Base-by-base conservation (phyloP, 306 rosid species). In the Cicer judaicum region DNA sequence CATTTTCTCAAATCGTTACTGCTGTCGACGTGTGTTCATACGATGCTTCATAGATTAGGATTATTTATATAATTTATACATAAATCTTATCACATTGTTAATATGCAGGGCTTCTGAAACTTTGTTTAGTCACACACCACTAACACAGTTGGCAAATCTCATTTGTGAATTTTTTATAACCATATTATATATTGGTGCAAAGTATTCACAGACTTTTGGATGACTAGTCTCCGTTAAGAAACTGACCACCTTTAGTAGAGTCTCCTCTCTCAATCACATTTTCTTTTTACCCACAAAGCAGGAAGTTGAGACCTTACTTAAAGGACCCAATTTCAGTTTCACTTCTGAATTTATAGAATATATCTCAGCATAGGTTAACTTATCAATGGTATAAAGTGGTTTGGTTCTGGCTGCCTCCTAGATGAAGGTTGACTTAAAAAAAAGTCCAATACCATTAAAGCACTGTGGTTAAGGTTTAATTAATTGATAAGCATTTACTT, bases 401-500 rank as follows among this genome's bases (percentile, higher is more conserved):
- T 52, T 71, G 67, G 68, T 67, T 77, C 55, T 81, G 29, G 50
- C 62, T 73, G 15, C 61, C 54, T 69, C 16, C 2, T 38, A 7
- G 61, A 39, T 19, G 70, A 63, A 54, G 72, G 21, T 72, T 72
- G 18, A 59, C 67, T 42, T 49, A 41, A 59, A 29, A 29, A 7
- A 50, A 2, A 39, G 38, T 44, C 48, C 9, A 9, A 61, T 18
- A 61, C 38, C 15, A 56, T 44, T 82, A 10, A 57, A 41, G 49
- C 71, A 15, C 56, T n/a, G 38, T 6, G 9, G 8, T 76, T 59
- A 57, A 16, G 54, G 13, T 75, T 48, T 48, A 48, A 48, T 48
- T 75, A 69, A 21, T 36, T 60, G 18, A 66, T 18, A 38, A 34
- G 56, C 77, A 70, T 75, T 81, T 62, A 50, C 67, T 65, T 59